Base-by-base conservation (phyloP, 2,329 filamentous ascomycete species). In the Monosporascus sp. region DNA sequence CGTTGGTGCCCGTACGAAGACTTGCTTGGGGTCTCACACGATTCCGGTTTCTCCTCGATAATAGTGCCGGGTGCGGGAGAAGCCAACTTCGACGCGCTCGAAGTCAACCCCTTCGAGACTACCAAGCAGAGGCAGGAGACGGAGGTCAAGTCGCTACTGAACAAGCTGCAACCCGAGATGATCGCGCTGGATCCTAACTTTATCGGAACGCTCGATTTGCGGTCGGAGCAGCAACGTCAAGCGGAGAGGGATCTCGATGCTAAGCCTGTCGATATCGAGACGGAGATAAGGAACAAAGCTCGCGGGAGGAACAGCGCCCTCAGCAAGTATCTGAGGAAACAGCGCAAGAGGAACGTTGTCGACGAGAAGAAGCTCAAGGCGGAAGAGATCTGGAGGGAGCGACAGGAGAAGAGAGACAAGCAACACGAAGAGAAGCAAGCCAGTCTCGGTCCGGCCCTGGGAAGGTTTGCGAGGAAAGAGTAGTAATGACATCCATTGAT, bases 161-260 rank as follows among this genome's bases (percentile, higher is more conserved):
- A 95, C 78, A 99, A 99, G 76, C 79, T 99, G 47, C 85, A 92
- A 65, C 93, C 94, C 3, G 93, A 96, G 67, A 99, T 97, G 90
- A 99, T 99, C 58, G 89, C 90, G 1, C 77, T 99, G 22, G 87
- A 99, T 67, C 93, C 94, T 61, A 88, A 94, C 70, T 95, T 91
- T 67, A 84, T 99, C 63, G 94, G 94, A 52, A 90, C 85, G 61
- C 78, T 99, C 35, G 92, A 99, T 68, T 76, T 91, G 53, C 82
- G 89, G 49, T 90, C 87, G 37, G 84, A 92, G 55, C 81, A 89
- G 73, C 86, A 94, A 75, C 80, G 87, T 48, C 80, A 84, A 65
- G 84, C 84, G 25, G 90, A 95, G 64, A 85, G 82, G 65, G 88
- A 96, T 66, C 79, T 95, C 41, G 93, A 97, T 62, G 79, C 83